These are phyloP conservation scores for Wickerhamomyces sp. DNA, from an alignment of 1,139 yeast genomes.

Conservation along the genomic window DNA sequence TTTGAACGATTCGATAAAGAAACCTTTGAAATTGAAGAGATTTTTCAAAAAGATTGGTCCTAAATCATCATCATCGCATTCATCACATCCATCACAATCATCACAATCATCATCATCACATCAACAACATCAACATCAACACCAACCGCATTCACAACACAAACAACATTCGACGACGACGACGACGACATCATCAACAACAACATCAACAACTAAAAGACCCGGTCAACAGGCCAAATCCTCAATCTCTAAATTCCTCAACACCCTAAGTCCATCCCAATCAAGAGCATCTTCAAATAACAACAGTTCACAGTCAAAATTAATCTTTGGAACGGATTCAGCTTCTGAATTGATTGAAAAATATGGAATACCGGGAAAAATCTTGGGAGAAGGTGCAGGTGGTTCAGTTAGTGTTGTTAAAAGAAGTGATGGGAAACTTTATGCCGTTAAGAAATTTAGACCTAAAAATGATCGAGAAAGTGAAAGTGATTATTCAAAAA, in stretches of 20 bases:
- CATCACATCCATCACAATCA: constrained; percentile 2
- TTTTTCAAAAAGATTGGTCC: constrained; percentile 29
- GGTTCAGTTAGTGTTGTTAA: constrained; percentile 65
- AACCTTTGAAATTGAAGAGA: constrained; percentile 28
- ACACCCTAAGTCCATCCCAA: constrained; percentile 14
- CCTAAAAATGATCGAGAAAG: constrained; percentile 46
- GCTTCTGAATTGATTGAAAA: constrained; percentile 36
- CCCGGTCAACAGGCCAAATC: constrained; percentile 1
- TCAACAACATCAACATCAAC: not conserved
- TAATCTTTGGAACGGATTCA: constrained; percentile 31
- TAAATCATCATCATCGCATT: constrained; percentile 7
- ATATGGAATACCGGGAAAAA: constrained; percentile 58
- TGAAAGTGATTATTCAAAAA: constrained; percentile 50
- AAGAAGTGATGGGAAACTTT: constrained; percentile 44
- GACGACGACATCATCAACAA: not conserved
- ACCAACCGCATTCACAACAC: no score
- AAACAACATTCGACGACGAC: no score
- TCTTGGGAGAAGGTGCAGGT: constrained; percentile 72
- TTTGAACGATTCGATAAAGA: constrained; percentile 17
- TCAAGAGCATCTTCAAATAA: constrained; percentile 8
- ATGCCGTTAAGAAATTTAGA: constrained; percentile 69
- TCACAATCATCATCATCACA: not conserved
- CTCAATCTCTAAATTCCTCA: constrained; percentile 13
- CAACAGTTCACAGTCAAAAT: constrained; percentile 18
- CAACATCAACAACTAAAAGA: not conserved